A percentile compares a stretch with the other conserved stretches of the same genome.
Conservation (phyloP, 331 rosid species). For the Rhamnella rubrinervis region DNA sequence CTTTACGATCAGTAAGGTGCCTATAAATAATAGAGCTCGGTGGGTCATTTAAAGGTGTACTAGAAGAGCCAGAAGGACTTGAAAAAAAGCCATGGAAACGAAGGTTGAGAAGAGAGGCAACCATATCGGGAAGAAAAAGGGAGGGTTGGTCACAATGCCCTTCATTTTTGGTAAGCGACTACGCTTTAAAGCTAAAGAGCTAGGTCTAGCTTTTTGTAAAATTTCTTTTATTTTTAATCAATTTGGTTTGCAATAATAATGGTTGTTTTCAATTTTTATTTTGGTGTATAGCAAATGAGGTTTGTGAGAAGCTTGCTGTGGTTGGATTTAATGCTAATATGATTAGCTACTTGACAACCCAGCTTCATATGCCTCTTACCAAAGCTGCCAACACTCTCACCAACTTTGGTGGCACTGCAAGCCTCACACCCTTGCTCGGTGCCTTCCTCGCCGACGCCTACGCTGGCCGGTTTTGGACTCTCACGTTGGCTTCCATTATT, state of each 20-base stretch:
- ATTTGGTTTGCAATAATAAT: not conserved
- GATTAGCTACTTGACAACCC: slow-evolving; percentile 81
- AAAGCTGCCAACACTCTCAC: slow-evolving; percentile 91
- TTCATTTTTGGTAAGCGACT: slow-evolving; percentile 75
- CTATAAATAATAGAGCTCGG: slow-evolving; percentile 23
- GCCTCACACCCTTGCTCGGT: slow-evolving; percentile 89
- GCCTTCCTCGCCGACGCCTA: slow-evolving; percentile 79
- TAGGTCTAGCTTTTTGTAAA: not conserved
- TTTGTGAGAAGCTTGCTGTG: slow-evolving; percentile 86
- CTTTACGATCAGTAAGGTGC: not conserved
- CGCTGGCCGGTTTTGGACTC: slow-evolving; percentile 80
- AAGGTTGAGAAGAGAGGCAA: slow-evolving; percentile 42
- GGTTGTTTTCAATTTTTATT: not conserved
- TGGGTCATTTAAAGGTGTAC: not conserved
- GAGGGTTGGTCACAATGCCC: slow-evolving; percentile 90
- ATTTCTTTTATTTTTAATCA: not conserved
- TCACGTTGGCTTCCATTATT: slow-evolving; percentile 63
- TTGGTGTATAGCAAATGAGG: slow-evolving; percentile 63
- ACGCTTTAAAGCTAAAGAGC: not conserved
- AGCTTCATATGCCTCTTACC: slow-evolving; percentile 81
- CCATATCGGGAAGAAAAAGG: slow-evolving; percentile 46
- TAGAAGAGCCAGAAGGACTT: slow-evolving; percentile 24
- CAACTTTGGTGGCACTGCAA: slow-evolving; percentile 74
- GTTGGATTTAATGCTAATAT: slow-evolving; percentile 82
- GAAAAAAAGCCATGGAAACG: slow-evolving; percentile 14